Conservation (phyloP, 345 rosid species). For the Salix caprea region DNA sequence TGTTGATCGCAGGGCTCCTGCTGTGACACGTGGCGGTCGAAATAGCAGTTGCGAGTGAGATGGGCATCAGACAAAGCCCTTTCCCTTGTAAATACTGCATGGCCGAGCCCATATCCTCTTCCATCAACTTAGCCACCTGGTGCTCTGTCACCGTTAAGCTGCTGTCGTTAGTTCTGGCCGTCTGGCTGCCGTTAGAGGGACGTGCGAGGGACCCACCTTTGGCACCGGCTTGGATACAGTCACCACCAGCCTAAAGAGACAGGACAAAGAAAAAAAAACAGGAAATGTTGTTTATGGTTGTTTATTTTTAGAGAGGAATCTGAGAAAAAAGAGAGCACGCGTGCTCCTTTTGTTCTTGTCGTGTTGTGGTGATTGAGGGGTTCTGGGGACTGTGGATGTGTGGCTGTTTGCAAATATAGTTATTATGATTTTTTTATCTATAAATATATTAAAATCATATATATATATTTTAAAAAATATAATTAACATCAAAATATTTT, state of each 20-base stretch:
- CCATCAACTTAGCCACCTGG: slow-evolving; percentile 92
- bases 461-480: no score
- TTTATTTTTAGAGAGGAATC: slow-evolving; percentile 35
- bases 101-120: slow-evolving; percentile 98
- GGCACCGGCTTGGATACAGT: slow-evolving; percentile 44
- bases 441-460: no score
- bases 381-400: background rate
- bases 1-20: slow-evolving; percentile 31
- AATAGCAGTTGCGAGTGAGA: slow-evolving; percentile 83
- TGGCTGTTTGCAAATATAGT: background rate
- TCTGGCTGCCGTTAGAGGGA: slow-evolving; percentile 25
- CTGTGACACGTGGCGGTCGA: slow-evolving; percentile 56
- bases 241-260: slow-evolving; percentile 37
- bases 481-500: no score
- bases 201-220: slow-evolving; percentile 29
- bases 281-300: background rate
- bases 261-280: background rate
- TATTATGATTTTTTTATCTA: no score
- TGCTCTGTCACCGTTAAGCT: slow-evolving; percentile 70
- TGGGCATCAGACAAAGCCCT: slow-evolving; percentile 96
- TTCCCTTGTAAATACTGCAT: slow-evolving; percentile 97
- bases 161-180: slow-evolving; percentile 38
- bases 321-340: slow-evolving; percentile 57
- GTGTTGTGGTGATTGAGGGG: slow-evolving; percentile 34
- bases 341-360: slow-evolving; percentile 61